Base-by-base conservation (phyloP, 441 rosid genomes). In the Euphorbia corollata region DNA sequence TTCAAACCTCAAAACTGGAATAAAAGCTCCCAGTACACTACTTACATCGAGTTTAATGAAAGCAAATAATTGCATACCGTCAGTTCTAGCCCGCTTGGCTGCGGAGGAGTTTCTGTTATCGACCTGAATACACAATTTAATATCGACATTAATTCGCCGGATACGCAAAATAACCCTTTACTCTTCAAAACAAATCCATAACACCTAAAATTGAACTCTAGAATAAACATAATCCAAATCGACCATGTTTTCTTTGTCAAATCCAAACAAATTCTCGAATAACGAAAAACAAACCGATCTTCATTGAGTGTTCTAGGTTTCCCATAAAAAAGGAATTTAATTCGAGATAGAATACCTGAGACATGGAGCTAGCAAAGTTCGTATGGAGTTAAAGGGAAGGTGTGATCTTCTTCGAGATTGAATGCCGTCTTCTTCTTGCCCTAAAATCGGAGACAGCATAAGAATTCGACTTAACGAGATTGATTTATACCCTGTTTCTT, bases 81-180 rank as follows among this genome's bases (percentile, higher is more conserved):
- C 97, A 51, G 99, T 93, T 79, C 99, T 83, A 45, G 99, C 99
- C 34, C 99, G 96, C 82, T 93, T 93, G 16, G 94, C 86, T 0
- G 97, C 96, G 8, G 97, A 91, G 2, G 99, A 89, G 69, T 93
- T 93, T 79, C 97, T 84, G 84, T 75, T 89, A 78, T 91, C 99
- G 53, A 93, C 89, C 99, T 93, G 73, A 69, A 65, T 41, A 22
- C 32, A 64, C 48, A 54, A 56, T 24, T 8, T 38, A 54, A 12
- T 4, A 47, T 15, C 51, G 51, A n/a, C n/a, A 38, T 1, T 19
- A 16, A 68, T 5, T 8, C 39, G 11, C 18, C 56, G 48, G 18
- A 4, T 12, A 59, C 12, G 3, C 0, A 27, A 34, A 69, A 19
- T 20, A 36, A 24, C 36, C 32, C 69, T 0, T 2, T 2, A 18